Base-by-base conservation (phyloP, 1,284 basidiomycete genomes). In the Macrocystidia cucumis region DNA sequence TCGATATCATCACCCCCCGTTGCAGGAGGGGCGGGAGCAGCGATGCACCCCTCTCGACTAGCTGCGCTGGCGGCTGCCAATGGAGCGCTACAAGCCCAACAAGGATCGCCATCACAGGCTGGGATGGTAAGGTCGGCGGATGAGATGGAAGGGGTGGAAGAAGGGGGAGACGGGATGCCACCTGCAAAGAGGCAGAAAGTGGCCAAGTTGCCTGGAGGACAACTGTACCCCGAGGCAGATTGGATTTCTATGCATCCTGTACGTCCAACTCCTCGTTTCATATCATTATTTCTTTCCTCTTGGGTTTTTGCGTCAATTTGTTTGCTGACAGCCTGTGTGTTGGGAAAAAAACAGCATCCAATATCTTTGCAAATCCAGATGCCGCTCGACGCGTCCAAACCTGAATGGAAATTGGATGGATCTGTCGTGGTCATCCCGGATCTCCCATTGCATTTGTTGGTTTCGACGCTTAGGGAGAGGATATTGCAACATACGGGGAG, bases 391-490 rank as follows among this genome's bases (percentile, higher is more conserved):
- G 59, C 78, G 1, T 76, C 81, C 23, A 89, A 86, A 56, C 81
- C 91, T 0, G 91, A 93, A 58, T 93, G 86, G 88, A 91, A 91
- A 51, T 69, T 96, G 38, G 78, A 95, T 49, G 92, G 92, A 0
- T 69, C 67, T 34, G 62, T 79, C 25, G 74, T 92, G 37, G 75
- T 74, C 5, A 69, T 97, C 35, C 71, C 78, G 1, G 90, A 93
- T 42, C 59, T 95, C 20, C 83, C 88, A 3, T 72, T 93, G 48
- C 88, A 74, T 38, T 62, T 88, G 30, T 65, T 91, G 32, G 84
- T 95, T 38, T 89, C 87, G 9, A 85, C 87, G 3, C 64, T 97
- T 16, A 79, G 92, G 37, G 91, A 95, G 55, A 78, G 88, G 35
- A 87, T 95, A 39, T 64, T 86, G 46, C 73, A 78, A 44, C 71